Evolutionary conservation across 495 filamentous ascomycete species (phyloP).

Genomic region (Wilcoxina mikolae): DNA sequence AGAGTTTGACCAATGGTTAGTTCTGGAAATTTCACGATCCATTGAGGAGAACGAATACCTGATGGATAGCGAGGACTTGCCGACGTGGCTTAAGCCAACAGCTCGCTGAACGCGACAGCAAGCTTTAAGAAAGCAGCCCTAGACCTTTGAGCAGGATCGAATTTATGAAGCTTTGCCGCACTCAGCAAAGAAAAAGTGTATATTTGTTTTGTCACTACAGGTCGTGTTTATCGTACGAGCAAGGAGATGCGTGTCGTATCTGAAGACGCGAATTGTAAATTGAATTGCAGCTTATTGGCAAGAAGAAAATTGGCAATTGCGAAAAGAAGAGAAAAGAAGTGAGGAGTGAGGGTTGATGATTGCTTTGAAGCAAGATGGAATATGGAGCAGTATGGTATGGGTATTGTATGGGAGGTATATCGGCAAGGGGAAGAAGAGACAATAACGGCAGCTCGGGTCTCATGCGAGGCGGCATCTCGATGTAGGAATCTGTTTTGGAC

Average conservation of each 20-base stretch:
- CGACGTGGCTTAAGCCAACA: neutral
- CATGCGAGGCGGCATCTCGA: neutral
- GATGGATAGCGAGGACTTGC: neutral
- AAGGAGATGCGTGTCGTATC: neutral
- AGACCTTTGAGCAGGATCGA: neutral
- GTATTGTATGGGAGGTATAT: neutral
- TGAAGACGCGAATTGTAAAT: neutral
- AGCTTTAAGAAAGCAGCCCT: neutral
- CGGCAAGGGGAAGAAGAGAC: neutral
- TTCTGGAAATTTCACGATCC: neutral
- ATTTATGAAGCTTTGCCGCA: neutral
- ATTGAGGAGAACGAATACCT: neutral
- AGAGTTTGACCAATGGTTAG: neutral
- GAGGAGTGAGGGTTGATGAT: neutral
- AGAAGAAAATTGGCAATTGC: neutral
- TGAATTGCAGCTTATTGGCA: neutral
- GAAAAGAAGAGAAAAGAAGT: neutral
- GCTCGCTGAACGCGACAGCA: neutral
- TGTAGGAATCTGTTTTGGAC: neutral
- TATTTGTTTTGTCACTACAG: neutral
- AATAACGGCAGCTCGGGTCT: neutral
- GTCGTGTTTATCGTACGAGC: neutral
- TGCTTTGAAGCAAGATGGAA: neutral
- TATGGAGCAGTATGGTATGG: neutral
- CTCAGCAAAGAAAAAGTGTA: neutral